Base-by-base conservation (phyloP, 768 basidiomycete species). In the Boletus insuetus region DNA sequence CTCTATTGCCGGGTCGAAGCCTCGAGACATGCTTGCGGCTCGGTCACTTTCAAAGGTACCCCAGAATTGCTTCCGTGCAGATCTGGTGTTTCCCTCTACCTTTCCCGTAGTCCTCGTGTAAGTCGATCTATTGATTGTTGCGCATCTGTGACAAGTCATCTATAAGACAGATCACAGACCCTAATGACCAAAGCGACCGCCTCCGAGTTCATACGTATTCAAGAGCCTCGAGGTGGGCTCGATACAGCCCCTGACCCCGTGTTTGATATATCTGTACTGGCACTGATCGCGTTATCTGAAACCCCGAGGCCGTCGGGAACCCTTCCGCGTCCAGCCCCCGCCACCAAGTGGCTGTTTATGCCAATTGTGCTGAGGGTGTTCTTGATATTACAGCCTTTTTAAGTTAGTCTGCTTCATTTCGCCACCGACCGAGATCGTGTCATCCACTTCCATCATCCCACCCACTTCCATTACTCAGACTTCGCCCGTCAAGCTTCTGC, bases 381-480 rank as follows among this genome's bases (percentile, higher is more conserved):
- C 26, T 8, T 26, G 26, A 26, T 26, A 26, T 8, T 39, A 38
- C 39, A 26, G 22, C 19, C 11, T 50, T 41, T 29, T 31, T 12
- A 26, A 37, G 38, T 32, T 24, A 12, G 19, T 43, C 41, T 4
- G 19, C 24, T 32, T 34, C 20, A 13, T 54, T 26, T 3, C n/a
- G 6, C 16, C 29, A 14, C 24, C 19, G 29, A 19, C 7, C 19
- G 39, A 6, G 34, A 34, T 40, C 31, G 13, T n/a, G 13, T 20
- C 13, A 13, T 31, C 14, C 29, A 14, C 26, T 34, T 49, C 24
- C 13, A 24, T 38, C 17, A 11, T 19, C 11, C 0, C 24, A 7
- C 4, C 37, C 3, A 22, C 51, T 51, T 62, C 60, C 42, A 62
- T 49, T 62, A 2, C 26, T 24, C 19, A 0, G 10, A n/a, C 31